These are phyloP conservation scores for Wallacemonas rigidus DNA, from an alignment of 208 protist genomes.

Conservation along the genomic window DNA sequence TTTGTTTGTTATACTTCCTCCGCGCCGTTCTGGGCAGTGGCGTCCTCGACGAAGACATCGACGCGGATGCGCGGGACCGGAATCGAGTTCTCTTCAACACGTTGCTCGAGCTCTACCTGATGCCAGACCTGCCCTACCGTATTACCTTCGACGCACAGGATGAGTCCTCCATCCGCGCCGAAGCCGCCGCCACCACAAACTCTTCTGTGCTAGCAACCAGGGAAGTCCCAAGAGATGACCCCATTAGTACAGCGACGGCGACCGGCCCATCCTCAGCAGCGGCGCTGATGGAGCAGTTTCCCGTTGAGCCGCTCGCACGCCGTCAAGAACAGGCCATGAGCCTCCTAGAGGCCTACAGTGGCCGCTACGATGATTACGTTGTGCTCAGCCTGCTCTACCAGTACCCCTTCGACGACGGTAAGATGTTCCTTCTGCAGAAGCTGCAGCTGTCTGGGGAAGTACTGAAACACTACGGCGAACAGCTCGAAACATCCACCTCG, in stretches of 20 bases:
- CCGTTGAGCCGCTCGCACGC: slow-evolving; percentile 44
- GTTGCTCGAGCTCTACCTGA: slow-evolving; percentile 96
- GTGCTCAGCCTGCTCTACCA: slow-evolving; percentile 89
- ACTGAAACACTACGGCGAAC: slow-evolving; percentile 89
- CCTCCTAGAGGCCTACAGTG: slow-evolving; percentile 57
- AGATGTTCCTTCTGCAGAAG: slow-evolving; percentile 88
- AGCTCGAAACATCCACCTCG: slow-evolving; percentile 49
- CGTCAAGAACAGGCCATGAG: slow-evolving; percentile 58
- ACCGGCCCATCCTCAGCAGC: neutral
- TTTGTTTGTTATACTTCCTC: slow-evolving; percentile 92
- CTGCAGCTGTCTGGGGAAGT: slow-evolving; percentile 83
- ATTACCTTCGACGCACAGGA: slow-evolving; percentile 1
- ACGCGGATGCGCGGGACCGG: neutral
- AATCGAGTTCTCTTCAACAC: slow-evolving; percentile 84
- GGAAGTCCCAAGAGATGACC: too few relatives aligned
- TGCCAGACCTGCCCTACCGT: slow-evolving; percentile 31
- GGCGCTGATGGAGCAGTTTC: slow-evolving; percentile 24
- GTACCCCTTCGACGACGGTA: slow-evolving; percentile 87
- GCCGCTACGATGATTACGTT: slow-evolving; percentile 90
- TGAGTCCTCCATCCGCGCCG: too few relatives aligned
- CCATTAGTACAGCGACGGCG: neutral
- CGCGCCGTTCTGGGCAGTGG: slow-evolving; percentile 80
- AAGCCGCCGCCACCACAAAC: neutral
- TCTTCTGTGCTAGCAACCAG: neutral
- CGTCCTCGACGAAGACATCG: slow-evolving; percentile 48